Percentiles rank a stretch among this genome's conserved stretches.
Evolutionary conservation across 257 asterid genomes (phyloP).

Genomic region (Echium plantagineum): DNA sequence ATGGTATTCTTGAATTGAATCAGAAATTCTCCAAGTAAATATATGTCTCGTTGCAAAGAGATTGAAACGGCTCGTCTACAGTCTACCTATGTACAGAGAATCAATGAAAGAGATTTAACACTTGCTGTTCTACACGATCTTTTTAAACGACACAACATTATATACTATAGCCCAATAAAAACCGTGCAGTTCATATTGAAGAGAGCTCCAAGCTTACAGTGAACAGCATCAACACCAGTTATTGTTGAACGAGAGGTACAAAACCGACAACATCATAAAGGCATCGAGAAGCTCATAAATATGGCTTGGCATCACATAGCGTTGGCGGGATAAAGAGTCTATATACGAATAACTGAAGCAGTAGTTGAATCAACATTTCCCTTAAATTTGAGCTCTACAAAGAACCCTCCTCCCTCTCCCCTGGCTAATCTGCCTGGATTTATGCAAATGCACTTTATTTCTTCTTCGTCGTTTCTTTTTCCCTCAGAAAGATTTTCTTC

Average conservation of each 20-base stretch:
- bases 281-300: background rate
- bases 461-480: slow-evolving; percentile 40
- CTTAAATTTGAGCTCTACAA: slow-evolving; percentile 65
- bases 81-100: background rate
- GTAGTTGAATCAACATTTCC: slow-evolving; percentile 46
- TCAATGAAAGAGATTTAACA: background rate
- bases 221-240: background rate
- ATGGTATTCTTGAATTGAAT: background rate
- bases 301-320: background rate
- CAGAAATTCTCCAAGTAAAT: background rate
- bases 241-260: background rate
- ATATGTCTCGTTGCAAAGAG: background rate
- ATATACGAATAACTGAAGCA: slow-evolving; percentile 75
- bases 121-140: background rate
- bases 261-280: background rate
- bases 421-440: slow-evolving; percentile 93
- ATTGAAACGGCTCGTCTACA: background rate
- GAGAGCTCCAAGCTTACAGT: background rate
- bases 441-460: slow-evolving; percentile 59
- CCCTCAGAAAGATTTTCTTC: slow-evolving; percentile 37
- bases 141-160: background rate
- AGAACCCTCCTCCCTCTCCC: slow-evolving; percentile 98
- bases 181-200: background rate
- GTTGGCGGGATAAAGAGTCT: slow-evolving; percentile 8
- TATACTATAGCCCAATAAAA: background rate